Base-by-base conservation (phyloP, 805 yeast genomes). In the Tetrapisispora phaffii region DNA sequence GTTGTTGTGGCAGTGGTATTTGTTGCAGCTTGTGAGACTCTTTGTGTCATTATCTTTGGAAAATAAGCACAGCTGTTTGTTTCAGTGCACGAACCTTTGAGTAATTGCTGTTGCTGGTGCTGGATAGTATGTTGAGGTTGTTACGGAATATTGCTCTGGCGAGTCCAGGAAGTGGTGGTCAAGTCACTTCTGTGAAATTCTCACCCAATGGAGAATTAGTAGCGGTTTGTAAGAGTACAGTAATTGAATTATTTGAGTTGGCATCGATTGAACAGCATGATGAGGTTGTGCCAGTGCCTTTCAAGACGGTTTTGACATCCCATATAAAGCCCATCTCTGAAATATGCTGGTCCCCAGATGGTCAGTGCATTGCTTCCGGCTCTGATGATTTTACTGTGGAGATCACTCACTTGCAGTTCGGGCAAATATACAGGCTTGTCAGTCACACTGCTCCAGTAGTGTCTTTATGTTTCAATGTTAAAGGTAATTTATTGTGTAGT, bases 401-500 rank as follows among this genome's bases (percentile, higher is more conserved):
- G 34, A 66, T 93, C 2, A 87, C 94, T 85, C 74, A 80, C 43
- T 61, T 81, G 3, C 53, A 59, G 21, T 69, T 69, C 40, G 79
- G 76, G 5, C 53, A 56, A 17, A 44, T 69, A 34, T 67, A 71
- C 32, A 62, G 65, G 6, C 64, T 88, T 28, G 68, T 72, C 42
- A 89, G 94, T 7, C 98, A 90, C 57, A 86, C 95, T 0, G 90
- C 80, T 50, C 90, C 86, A 47, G 85, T 87, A 10, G 80, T 85
- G 1, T 70, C 82, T n/a, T 63, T 87, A 4, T 71, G 71, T 43
- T 90, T 80, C 67, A 84, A 78, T 50, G 62, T 70, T 34, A 82
- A 81, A 59, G 96, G 96, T 0, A 85, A 86, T 50, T 62, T 93
- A 20, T 60, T 93, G 15, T 78, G 85, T 21, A 76, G 89, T 36